A percentile compares a stretch with the other conserved stretches of the same genome.
Conservation (phyloP, 352 stramenopile genomes). For the Pythium coloratum region DNA sequence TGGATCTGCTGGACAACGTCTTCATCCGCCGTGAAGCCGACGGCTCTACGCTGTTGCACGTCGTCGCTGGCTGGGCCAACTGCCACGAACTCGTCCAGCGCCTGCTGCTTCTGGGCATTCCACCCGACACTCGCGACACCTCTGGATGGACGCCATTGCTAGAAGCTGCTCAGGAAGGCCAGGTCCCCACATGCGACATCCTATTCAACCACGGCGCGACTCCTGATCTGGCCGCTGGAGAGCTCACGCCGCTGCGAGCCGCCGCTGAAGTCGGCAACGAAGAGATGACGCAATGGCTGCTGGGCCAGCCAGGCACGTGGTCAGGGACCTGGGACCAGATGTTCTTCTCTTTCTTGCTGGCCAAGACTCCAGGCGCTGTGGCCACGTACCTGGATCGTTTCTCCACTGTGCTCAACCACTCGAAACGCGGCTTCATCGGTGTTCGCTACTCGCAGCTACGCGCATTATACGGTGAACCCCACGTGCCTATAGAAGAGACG, state of each 20-base stretch:
- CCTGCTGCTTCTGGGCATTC: slow-evolving; percentile 41
- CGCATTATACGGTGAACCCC: slow-evolving; percentile 50
- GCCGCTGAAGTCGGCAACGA: slow-evolving; percentile 56
- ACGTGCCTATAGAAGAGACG: slow-evolving; percentile 46
- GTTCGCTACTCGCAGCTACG: slow-evolving; percentile 54
- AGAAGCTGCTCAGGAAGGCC: slow-evolving; percentile 59
- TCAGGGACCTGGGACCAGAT: slow-evolving; percentile 40
- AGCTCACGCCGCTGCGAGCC: slow-evolving; percentile 51
- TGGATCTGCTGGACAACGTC: slow-evolving; percentile 30
- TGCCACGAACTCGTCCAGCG: slow-evolving; percentile 51
- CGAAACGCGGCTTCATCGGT: slow-evolving; percentile 42
- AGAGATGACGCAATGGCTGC: slow-evolving; percentile 51
- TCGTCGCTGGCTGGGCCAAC: slow-evolving; percentile 53
- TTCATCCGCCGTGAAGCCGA: slow-evolving; percentile 40
- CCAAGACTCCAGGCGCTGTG: slow-evolving; percentile 45
- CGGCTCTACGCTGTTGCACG: slow-evolving; percentile 56
- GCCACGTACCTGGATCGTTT: slow-evolving; percentile 56
- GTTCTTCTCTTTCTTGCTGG: slow-evolving; percentile 57
- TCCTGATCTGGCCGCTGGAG: slow-evolving; percentile 34
- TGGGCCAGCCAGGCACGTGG: slow-evolving; percentile 41
- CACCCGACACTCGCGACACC: slow-evolving; percentile 36
- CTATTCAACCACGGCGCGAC: slow-evolving; percentile 45
- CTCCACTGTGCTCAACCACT: slow-evolving; percentile 46
- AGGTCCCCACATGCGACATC: slow-evolving; percentile 47
- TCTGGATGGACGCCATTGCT: slow-evolving; percentile 63